Percentiles rank a stretch among this genome's conserved stretches.
These are phyloP conservation scores for Raphanus sativus DNA, from an alignment of 345 rosid genomes.

Conservation along the genomic window DNA sequence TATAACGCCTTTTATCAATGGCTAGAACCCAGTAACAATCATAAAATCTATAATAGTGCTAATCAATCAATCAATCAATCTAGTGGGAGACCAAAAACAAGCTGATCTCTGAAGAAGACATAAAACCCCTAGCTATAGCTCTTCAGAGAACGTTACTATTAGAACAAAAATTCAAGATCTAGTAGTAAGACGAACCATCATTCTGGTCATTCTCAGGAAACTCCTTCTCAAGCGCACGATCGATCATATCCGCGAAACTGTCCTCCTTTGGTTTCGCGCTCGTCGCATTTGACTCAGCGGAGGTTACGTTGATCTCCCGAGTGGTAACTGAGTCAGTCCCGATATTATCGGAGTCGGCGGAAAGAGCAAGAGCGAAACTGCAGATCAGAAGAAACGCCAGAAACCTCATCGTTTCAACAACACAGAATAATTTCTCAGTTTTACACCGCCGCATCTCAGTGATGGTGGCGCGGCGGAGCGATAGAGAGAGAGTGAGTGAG, in stretches of 20 bases:
- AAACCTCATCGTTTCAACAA: slow-evolving; percentile 39
- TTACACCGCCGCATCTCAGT: slow-evolving; percentile 32
- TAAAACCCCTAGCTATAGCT: slow-evolving; percentile 36
- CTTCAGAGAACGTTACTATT: too few species aligned
- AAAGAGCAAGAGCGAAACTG: slow-evolving; percentile 39
- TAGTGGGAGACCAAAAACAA: not conserved
- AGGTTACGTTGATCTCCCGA: slow-evolving; percentile 45
- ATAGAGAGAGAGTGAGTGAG: slow-evolving; percentile 19
- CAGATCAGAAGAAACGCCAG: slow-evolving; percentile 43
- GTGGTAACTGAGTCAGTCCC: slow-evolving; percentile 29
- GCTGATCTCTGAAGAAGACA: slow-evolving; percentile 24
- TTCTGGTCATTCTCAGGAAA: slow-evolving; percentile 79
- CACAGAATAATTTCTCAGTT: not conserved
- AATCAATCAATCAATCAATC: slow-evolving; percentile 6
- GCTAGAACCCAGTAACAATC: slow-evolving; percentile 1
- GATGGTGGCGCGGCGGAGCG: slow-evolving; percentile 3
- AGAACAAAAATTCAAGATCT: slow-evolving; percentile 34
- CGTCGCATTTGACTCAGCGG: slow-evolving; percentile 43
- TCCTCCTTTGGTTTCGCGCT: slow-evolving; percentile 55
- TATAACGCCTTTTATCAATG: not conserved
- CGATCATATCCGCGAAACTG: slow-evolving; percentile 83
- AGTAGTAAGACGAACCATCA: slow-evolving; percentile 50
- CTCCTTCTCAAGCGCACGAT: slow-evolving; percentile 87
- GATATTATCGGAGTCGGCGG: slow-evolving; percentile 36
- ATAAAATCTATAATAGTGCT: not conserved